These are phyloP conservation scores for Oryza meridionalis DNA, from an alignment of 176 grass and related monocot genomes.

Conservation along the genomic window DNA sequence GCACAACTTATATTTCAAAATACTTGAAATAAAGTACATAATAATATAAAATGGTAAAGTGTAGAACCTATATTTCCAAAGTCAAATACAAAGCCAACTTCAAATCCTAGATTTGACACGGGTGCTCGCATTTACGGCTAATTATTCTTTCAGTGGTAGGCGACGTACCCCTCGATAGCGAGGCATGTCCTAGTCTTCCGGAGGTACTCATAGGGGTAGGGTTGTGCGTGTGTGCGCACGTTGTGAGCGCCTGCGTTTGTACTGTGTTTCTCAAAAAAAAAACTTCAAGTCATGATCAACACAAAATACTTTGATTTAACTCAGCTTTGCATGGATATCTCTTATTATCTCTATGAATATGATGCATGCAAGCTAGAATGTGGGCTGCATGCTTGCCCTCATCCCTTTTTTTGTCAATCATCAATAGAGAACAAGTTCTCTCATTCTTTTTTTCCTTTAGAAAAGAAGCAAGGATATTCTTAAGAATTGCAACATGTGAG, in stretches of 20 bases:
- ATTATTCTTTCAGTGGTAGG: too few species aligned
- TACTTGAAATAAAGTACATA: background rate
- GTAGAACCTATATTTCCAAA: background rate
- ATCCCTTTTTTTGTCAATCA: constrained; percentile 6
- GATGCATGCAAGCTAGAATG: constrained; percentile 21
- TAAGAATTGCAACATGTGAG: constrained; percentile 31
- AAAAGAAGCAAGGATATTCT: constrained; percentile 42
- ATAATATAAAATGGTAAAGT: background rate
- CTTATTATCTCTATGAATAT: background rate
- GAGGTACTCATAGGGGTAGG: too few species aligned
- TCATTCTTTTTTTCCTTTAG: constrained; percentile 27
- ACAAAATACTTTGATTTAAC: background rate
- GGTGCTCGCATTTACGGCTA: too few species aligned
- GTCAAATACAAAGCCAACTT: background rate
- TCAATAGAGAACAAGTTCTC: constrained; percentile 45
- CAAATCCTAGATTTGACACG: too few species aligned
- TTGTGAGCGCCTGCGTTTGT: too few species aligned
- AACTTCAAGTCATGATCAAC: background rate
- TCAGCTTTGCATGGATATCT: background rate
- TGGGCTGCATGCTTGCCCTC: background rate
- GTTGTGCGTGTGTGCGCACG: too few species aligned
- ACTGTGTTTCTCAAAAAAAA: too few species aligned
- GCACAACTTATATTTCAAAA: background rate
- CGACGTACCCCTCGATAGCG: too few species aligned
- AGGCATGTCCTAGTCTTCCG: too few species aligned